Percentiles rank a stretch among this genome's conserved stretches.
phyloP scores from a whole-genome alignment of 495 filamentous ascomycete genomes.

The Penicillium atrosanguineum region DNA sequence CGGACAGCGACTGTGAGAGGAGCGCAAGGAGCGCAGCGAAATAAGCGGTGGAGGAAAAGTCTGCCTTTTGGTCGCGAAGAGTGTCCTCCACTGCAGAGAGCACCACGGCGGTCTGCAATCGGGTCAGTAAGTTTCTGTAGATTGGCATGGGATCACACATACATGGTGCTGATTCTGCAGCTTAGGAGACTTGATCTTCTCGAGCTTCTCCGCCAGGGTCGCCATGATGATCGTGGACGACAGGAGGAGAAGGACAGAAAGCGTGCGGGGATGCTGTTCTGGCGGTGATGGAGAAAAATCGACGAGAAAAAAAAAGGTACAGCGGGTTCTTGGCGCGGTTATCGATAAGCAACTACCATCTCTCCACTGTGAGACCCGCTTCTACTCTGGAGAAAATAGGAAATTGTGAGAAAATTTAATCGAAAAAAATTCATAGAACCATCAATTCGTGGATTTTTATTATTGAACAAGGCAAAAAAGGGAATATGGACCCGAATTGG shows the following conservation, averaged over 20 bases:
- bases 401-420: neutral
- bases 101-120: slow-evolving; percentile 73
- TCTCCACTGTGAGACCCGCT: neutral
- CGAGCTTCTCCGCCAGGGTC: slow-evolving; percentile 85
- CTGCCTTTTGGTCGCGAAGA: slow-evolving; percentile 78
- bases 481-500: neutral
- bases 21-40: slow-evolving; percentile 94
- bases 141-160: slow-evolving; percentile 21
- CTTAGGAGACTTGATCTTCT: slow-evolving; percentile 94
- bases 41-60: slow-evolving; percentile 83
- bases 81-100: slow-evolving; percentile 90
- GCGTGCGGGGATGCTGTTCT: slow-evolving; percentile 35
- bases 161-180: slow-evolving; percentile 94
- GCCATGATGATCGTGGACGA: slow-evolving; percentile 47
- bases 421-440: neutral
- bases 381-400: neutral
- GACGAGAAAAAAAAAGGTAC: slow-evolving; percentile 35
- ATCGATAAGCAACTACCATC: slow-evolving; percentile 23
- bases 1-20: slow-evolving; percentile 69
- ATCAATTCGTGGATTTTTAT: slow-evolving; percentile 5
- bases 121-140: slow-evolving; percentile 14
- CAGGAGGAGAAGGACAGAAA: slow-evolving; percentile 25
- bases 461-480: slow-evolving; percentile 2
- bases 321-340: slow-evolving; percentile 32
- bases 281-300: slow-evolving; percentile 29